Conservation (phyloP, 495 filamentous ascomycete species). For the Sordaria brevicollis region DNA sequence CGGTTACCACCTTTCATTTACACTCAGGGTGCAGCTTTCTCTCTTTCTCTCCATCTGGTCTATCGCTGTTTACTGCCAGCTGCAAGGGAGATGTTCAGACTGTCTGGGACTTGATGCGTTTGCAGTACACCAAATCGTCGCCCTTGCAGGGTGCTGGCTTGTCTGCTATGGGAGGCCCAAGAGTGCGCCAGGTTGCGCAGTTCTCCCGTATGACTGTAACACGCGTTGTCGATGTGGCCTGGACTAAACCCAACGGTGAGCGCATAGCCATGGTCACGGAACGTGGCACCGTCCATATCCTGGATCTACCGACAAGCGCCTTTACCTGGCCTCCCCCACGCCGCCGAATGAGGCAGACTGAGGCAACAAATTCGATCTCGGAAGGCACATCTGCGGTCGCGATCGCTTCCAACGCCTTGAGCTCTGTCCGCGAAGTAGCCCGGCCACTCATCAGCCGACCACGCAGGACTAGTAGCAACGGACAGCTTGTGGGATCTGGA, state of each 20-base stretch:
- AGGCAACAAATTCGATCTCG: slow-evolving; percentile 25
- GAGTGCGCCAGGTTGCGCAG: slow-evolving; percentile 71
- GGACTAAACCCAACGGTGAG: slow-evolving; percentile 73
- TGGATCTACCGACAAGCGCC: slow-evolving; percentile 72
- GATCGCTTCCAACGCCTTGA: slow-evolving; percentile 50
- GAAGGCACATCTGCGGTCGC: slow-evolving; percentile 40
- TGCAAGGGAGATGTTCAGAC: slow-evolving; percentile 86
- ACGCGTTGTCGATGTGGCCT: slow-evolving; percentile 79
- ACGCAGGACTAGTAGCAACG: slow-evolving; percentile 37
- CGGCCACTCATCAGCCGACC: slow-evolving; percentile 38
- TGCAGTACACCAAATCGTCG: slow-evolving; percentile 44
- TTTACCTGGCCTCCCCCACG: slow-evolving; percentile 86
- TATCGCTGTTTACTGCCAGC: slow-evolving; percentile 79
- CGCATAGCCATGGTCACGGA: slow-evolving; percentile 78
- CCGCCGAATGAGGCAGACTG: slow-evolving; percentile 38
- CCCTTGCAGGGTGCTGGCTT: slow-evolving; percentile 32
- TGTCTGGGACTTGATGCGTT: slow-evolving; percentile 86
- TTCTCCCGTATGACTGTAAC: slow-evolving; percentile 87
- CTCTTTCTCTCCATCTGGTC: slow-evolving; percentile 76
- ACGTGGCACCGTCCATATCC: slow-evolving; percentile 85
- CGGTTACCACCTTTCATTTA: slow-evolving; percentile 68
- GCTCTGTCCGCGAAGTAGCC: slow-evolving; percentile 52
- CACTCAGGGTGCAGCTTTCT: slow-evolving; percentile 84
- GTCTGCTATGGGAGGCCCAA: slow-evolving; percentile 23
- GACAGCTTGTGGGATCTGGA: slow-evolving; percentile 36